Evolutionary conservation across 148 eudicot species (phyloP).

Genomic region (Chenopodium quinoa): DNA sequence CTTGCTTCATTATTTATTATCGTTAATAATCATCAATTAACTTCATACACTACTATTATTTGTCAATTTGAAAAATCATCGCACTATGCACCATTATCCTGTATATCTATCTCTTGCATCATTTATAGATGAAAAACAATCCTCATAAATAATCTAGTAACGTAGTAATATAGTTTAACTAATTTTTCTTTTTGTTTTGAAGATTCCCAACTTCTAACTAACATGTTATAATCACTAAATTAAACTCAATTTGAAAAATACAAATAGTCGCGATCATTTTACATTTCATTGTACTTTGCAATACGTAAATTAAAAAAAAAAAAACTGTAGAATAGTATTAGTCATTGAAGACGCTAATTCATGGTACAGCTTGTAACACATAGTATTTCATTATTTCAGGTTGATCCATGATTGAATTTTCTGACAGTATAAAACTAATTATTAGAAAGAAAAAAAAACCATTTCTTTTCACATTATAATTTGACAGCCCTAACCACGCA

Average conservation of each 20-base stretch:
- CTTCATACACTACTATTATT: too few species aligned
- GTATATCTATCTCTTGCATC: too few species aligned
- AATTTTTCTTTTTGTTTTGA: neutral
- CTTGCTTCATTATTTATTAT: too few species aligned
- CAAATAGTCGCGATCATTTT: neutral
- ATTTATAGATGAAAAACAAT: too few species aligned
- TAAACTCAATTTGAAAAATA: neutral
- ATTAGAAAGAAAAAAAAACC: neutral
- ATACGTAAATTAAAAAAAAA: too few species aligned
- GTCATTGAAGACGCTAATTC: neutral
- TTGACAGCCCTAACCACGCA: constrained; percentile 13
- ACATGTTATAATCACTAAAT: neutral
- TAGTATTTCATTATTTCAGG: neutral
- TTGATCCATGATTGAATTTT: constrained; percentile 7
- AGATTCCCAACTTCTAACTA: neutral
- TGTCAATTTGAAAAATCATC: too few species aligned
- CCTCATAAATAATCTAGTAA: too few species aligned
- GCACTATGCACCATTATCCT: too few species aligned
- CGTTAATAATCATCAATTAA: too few species aligned
- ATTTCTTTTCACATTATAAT: constrained; percentile 16
- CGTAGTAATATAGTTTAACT: neutral
- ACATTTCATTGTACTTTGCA: too few species aligned
- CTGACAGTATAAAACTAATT: neutral
- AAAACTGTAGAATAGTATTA: too few species aligned
- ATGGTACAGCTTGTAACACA: neutral